phyloP scores from a whole-genome alignment of 176 grass and related monocot genomes.

The Rhynchospora pubera region DNA sequence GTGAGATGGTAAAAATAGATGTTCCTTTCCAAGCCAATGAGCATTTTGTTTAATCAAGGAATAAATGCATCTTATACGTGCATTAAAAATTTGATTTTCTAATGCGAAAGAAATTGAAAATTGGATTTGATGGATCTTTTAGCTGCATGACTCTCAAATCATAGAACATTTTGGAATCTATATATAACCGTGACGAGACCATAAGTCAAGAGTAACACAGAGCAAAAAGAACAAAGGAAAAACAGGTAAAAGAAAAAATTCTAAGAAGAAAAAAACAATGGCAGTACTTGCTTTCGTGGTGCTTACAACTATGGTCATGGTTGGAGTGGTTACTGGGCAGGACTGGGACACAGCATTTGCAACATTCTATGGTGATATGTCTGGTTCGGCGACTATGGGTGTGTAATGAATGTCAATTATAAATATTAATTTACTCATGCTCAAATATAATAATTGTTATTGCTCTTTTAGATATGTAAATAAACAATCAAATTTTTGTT shows the following conservation, averaged over 20 bases:
- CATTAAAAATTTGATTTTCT: background rate
- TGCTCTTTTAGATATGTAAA: background rate
- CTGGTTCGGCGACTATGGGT: slow-evolving; percentile 25
- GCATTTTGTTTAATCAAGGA: background rate
- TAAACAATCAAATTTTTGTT: background rate
- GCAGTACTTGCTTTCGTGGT: background rate
- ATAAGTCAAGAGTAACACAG: background rate
- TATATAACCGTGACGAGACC: background rate
- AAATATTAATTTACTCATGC: background rate
- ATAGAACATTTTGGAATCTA: background rate
- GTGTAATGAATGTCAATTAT: background rate
- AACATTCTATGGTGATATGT: slow-evolving; percentile 42
- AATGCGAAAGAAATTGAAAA: background rate
- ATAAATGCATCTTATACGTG: background rate
- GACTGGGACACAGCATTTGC: slow-evolving; percentile 29
- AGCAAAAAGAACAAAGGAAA: background rate
- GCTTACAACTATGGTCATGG: background rate
- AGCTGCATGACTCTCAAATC: background rate
- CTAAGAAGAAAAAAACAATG: slow-evolving; percentile 3
- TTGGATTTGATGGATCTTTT: background rate
- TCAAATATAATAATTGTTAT: background rate
- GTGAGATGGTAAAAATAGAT: background rate
- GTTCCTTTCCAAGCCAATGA: background rate
- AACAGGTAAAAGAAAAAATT: background rate
- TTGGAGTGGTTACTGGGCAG: background rate